Evolutionary conservation across 192 early-diverging fungal genomes (phyloP), one percentile per base, ranked within the genome.

Genomic region (Haplosporangium gracile): DNA sequence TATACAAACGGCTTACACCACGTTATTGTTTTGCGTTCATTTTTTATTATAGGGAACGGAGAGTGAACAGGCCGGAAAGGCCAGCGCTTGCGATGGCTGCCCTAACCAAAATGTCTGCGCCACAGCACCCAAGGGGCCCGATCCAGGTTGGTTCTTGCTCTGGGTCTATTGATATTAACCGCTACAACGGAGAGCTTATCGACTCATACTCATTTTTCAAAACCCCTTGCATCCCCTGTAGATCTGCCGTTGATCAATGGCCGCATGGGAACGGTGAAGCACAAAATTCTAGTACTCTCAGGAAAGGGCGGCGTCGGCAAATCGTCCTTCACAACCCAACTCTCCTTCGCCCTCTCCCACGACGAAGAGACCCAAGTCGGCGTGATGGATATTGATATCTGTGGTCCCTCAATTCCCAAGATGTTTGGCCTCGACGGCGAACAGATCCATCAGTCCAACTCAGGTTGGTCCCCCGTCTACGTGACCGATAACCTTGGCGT

Each of bases 291-390:
- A 11, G 94, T 99, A 16, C 94, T 99, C 34, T 98, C 97, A 0
- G 99, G 99, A 36, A 99, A 99, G 87, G 99, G 99, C 78, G 99
- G 99, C 43, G 99, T 99, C 3, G 99, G 99, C 71, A 99, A 99
- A 89, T 94, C 93, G 11, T 98, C 97, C 40, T 96, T 97, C 68
- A 96, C 97, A 9, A 93, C 97, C 11, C 95, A 98, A 78, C 94
- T 99, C 11, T 95, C 96, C 0, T 95, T 98, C 78, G 94, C 97
- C 4, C 90, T 99, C 10, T 90, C 93, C 1, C 82, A 93, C 36
- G 89, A 90, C 70, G 90, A 92, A 63, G 74, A 77, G 34, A 88
- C 82, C 32, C 82, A 90, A 76, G 93, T 97, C 4, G 98, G 98
- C 2, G 94, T 99, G 43, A 94, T 97, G 76, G 98, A 99, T 88